Evolutionary conservation across 495 filamentous ascomycete genomes (phyloP).

Genomic region (Schizothecium vesticola): DNA sequence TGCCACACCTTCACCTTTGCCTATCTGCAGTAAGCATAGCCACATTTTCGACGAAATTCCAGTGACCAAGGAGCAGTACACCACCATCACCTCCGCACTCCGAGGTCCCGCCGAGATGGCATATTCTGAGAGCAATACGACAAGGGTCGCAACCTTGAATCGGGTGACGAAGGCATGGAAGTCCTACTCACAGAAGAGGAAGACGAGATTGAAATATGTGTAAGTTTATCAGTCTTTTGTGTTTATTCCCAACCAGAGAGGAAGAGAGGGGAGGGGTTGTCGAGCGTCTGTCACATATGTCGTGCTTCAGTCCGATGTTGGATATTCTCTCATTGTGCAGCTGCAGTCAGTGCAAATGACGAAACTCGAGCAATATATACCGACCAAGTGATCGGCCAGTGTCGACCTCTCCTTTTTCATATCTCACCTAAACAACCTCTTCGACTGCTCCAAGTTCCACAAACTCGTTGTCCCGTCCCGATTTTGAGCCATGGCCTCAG

Average conservation of each 20-base stretch:
- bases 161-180: not conserved
- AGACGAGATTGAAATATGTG: not conserved
- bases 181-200: not conserved
- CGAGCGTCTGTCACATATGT: not conserved
- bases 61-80: not conserved
- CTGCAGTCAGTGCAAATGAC: not conserved
- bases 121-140: not conserved
- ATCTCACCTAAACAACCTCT: not conserved
- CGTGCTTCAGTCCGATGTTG: not conserved
- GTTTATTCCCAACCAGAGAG: not conserved
- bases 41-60: not conserved
- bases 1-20: not conserved
- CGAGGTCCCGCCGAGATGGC: not conserved
- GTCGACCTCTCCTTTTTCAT: not conserved
- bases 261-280: not conserved
- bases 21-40: not conserved
- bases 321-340: not conserved
- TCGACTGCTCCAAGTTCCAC: not conserved
- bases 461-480: not conserved
- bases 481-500: not conserved
- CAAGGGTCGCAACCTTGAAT: not conserved
- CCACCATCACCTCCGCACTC: not conserved
- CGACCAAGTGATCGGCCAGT: not conserved
- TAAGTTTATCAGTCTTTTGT: not conserved
- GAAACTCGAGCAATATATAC: not conserved